A percentile compares a stretch with the other conserved stretches of the same genome.
These are phyloP conservation scores for Brettanomyces custersianus DNA, from an alignment of 805 yeast genomes.

Conservation along the genomic window DNA sequence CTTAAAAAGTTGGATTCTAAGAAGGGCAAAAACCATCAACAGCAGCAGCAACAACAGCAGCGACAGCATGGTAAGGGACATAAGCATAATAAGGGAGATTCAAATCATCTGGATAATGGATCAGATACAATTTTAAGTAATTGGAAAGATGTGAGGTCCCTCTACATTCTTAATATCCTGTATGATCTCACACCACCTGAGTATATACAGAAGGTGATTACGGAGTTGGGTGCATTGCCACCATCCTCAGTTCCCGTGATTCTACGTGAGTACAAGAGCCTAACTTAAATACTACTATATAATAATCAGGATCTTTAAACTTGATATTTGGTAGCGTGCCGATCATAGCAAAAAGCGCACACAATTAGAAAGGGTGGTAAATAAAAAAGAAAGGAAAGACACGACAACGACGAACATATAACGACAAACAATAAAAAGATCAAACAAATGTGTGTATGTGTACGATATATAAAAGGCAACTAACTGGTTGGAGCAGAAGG, in stretches of 20 bases:
- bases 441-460: no score
- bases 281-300: conserved; percentile 10
- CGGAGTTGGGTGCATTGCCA: conserved; percentile 93
- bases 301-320: no score
- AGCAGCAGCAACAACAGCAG: conserved; percentile 11
- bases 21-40: conserved; percentile 19
- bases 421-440: no score
- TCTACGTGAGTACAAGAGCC: conserved; percentile 74
- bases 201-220: conserved; percentile 86
- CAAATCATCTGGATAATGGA: conserved; percentile 22
- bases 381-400: no score
- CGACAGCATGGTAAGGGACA: background rate
- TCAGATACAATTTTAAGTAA: conserved; percentile 36
- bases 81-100: conserved; percentile 3
- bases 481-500: no score
- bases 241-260: conserved; percentile 98
- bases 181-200: conserved; percentile 94
- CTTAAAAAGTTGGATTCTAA: conserved; percentile 32
- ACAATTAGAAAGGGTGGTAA: no score
- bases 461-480: no score
- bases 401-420: no score
- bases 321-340: no score
- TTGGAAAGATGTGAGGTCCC: conserved; percentile 55
- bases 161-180: conserved; percentile 75
- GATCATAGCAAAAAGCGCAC: no score